Evolutionary conservation across 345 rosid species (phyloP).

Genomic region (Linum lewisii): DNA sequence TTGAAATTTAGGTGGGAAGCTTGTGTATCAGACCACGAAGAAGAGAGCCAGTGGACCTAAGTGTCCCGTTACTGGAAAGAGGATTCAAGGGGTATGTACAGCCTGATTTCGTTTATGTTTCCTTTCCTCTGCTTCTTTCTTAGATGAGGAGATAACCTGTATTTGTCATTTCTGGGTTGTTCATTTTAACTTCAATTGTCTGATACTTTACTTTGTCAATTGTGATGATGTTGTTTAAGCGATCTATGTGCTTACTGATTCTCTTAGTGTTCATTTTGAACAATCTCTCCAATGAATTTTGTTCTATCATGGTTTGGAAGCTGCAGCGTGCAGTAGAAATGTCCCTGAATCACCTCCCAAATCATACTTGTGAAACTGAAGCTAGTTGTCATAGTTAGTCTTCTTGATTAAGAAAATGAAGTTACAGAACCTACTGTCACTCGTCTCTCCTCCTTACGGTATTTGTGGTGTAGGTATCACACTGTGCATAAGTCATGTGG

Average conservation of each 20-base stretch:
- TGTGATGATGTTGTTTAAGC: not conserved
- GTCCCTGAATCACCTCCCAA: too few relatives aligned
- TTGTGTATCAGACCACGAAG: conserved; percentile 11
- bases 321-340: too few relatives aligned
- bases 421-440: too few relatives aligned
- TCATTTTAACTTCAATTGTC: not conserved
- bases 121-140: not conserved
- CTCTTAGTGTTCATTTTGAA: not conserved
- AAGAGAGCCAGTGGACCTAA: conserved; percentile 10
- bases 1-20: conserved; percentile 6
- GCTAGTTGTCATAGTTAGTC: too few relatives aligned
- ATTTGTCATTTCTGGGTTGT: not conserved
- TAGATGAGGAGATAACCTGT: not conserved
- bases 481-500: not conserved
- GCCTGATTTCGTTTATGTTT: not conserved
- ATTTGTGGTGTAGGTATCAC: too few relatives aligned
- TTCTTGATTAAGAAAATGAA: too few relatives aligned
- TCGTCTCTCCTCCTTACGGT: too few relatives aligned
- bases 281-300: not conserved
- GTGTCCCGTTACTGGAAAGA: conserved; percentile 10
- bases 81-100: conserved; percentile 7
- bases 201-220: not conserved
- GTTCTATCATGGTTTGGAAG: too few relatives aligned
- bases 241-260: not conserved
- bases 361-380: not conserved